phyloP scores from a whole-genome alignment of 805 yeast genomes.

The Kluyveromyces nonfermentans region DNA sequence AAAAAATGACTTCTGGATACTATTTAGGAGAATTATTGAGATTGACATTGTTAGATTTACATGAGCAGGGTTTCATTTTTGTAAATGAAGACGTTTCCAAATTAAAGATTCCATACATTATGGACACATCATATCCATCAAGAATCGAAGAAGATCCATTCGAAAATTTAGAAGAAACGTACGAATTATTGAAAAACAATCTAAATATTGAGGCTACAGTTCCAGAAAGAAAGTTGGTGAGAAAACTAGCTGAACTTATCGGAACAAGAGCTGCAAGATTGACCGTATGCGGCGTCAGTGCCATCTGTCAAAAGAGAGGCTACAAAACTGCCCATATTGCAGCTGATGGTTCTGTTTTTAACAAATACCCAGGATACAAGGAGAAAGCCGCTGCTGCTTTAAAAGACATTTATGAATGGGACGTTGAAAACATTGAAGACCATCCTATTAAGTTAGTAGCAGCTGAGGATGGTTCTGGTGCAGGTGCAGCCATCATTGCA shows the following conservation, averaged over 20 bases:
- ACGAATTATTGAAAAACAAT: constrained; percentile 48
- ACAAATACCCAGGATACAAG: constrained; percentile 87
- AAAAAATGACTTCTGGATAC: constrained; percentile 96
- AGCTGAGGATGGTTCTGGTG: constrained; percentile 98
- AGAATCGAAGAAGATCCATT: constrained; percentile 82
- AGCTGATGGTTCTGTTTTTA: constrained; percentile 94
- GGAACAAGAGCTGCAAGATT: constrained; percentile 91
- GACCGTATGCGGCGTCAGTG: constrained; percentile 92
- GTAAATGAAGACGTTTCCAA: constrained; percentile 55
- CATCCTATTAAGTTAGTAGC: constrained; percentile 82
- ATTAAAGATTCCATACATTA: constrained; percentile 53
- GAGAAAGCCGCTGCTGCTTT: constrained; percentile 82
- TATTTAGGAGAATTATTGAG: constrained; percentile 90
- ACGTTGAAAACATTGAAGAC: constrained; percentile 30
- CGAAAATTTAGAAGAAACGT: constrained; percentile 71
- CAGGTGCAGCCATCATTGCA: constrained; percentile 97
- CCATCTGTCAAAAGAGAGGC: constrained; percentile 79
- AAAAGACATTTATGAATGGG: constrained; percentile 84
- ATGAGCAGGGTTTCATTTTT: constrained; percentile 57
- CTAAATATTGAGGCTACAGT: constrained; percentile 58
- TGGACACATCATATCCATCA: constrained; percentile 88
- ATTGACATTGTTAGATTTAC: constrained; percentile 64
- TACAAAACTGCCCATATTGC: constrained; percentile 78
- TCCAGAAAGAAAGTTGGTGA: constrained; percentile 73
- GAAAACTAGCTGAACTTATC: constrained; percentile 73